Percentiles rank a stretch among this genome's conserved stretches.
Conservation (phyloP, 2,329 filamentous ascomycete genomes). For the Monilinia fructicola region DNA sequence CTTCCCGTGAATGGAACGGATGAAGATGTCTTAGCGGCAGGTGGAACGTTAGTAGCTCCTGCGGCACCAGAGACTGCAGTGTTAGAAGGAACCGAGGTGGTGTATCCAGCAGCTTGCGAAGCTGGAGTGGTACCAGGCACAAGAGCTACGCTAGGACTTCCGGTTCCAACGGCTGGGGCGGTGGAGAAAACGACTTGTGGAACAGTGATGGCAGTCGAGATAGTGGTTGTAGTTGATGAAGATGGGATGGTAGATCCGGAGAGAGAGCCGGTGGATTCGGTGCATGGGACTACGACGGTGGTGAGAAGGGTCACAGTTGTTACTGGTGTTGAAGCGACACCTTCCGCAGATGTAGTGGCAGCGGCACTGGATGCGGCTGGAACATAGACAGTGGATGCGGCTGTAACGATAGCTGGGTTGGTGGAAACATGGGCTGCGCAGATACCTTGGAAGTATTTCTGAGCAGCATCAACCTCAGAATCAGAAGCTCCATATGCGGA, state of each 20-base stretch:
- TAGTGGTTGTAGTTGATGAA: conserved; percentile 50
- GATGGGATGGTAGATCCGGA: conserved; percentile 50
- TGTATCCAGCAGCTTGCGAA: conserved; percentile 27
- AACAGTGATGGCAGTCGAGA: conserved; percentile 51
- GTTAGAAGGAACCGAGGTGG: conserved; percentile 30
- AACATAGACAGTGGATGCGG: conserved; percentile 58
- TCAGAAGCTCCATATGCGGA: conserved; percentile 70
- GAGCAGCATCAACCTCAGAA: conserved; percentile 65
- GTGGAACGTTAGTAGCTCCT: conserved; percentile 32
- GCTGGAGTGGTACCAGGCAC: conserved; percentile 41
- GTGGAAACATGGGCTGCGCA: conserved; percentile 71
- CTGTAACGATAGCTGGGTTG: conserved; percentile 86
- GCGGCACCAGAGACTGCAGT: conserved; percentile 15
- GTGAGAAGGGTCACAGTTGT: conserved; percentile 52
- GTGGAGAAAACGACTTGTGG: conserved; percentile 52
- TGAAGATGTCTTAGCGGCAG: conserved; percentile 38
- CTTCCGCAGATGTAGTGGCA: conserved; percentile 24
- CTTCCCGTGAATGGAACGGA: conserved; percentile 43
- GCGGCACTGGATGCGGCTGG: conserved; percentile 50
- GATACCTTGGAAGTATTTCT: conserved; percentile 86
- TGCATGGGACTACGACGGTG: conserved; percentile 54
- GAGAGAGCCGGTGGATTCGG: conserved; percentile 41
- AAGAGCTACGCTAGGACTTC: conserved; percentile 38
- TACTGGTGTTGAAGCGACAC: conserved; percentile 43
- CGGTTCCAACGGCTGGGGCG: conserved; percentile 24